phyloP scores from a whole-genome alignment of 192 early-diverging fungal species.

The Mortierella hygrophila region DNA sequence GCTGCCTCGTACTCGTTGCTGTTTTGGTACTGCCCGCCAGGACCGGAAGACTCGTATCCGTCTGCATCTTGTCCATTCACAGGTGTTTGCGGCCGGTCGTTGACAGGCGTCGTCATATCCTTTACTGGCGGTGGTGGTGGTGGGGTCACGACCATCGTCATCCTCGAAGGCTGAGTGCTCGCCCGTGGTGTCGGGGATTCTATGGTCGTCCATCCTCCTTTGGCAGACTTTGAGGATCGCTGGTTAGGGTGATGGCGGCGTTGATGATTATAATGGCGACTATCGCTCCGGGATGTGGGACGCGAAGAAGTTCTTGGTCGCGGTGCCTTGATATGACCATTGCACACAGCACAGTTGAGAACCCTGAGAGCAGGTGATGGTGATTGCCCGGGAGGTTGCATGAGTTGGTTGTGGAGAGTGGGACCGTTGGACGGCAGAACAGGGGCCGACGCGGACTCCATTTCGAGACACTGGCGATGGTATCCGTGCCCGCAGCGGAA shows the following conservation, averaged over 20 bases:
- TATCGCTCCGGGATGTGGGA: slow-evolving; percentile 3
- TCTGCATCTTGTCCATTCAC: neutral
- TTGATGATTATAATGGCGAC: neutral
- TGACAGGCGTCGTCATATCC: neutral
- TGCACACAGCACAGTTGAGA: slow-evolving; percentile 41
- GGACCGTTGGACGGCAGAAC: neutral
- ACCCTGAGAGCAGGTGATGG: neutral
- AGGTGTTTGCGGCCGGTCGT: slow-evolving; percentile 18
- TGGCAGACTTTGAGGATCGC: neutral
- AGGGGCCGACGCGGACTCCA: slow-evolving; percentile 23
- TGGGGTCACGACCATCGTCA: neutral
- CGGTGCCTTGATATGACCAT: slow-evolving; percentile 25
- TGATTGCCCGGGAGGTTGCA: neutral
- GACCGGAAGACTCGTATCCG: slow-evolving; percentile 9
- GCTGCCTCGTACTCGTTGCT: slow-evolving; percentile 54
- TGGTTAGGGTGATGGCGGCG: neutral
- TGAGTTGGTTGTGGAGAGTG: neutral
- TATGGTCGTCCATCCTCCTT: slow-evolving; percentile 20
- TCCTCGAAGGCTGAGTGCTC: slow-evolving; percentile 5
- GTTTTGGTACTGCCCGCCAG: slow-evolving; percentile 36
- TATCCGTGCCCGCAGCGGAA: slow-evolving; percentile 70
- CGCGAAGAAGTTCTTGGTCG: slow-evolving; percentile 13
- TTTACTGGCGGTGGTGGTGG: neutral
- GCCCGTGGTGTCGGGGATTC: slow-evolving; percentile 21
- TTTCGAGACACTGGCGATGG: slow-evolving; percentile 64